Conservation (phyloP, 495 filamentous ascomycete species). For the Lasiosphaeria miniovina region DNA sequence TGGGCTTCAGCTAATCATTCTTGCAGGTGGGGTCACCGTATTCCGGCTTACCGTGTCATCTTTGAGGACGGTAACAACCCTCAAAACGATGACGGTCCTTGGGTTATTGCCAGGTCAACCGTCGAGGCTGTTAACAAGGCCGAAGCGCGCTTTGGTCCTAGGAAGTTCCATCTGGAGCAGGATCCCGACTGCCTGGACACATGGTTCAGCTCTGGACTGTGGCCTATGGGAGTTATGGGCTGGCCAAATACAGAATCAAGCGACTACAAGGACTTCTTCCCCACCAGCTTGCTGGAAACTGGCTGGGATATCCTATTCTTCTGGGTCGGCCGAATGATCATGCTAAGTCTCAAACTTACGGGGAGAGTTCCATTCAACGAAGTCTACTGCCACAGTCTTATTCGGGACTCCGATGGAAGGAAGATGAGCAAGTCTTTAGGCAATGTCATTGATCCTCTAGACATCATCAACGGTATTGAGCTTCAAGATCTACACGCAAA, state of each 20-base stretch:
- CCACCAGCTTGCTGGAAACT: constrained; percentile 72
- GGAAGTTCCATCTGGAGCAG: constrained; percentile 61
- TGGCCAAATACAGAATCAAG: constrained; percentile 65
- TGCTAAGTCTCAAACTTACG: constrained; percentile 73
- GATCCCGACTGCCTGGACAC: constrained; percentile 79
- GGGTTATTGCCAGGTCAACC: constrained; percentile 64
- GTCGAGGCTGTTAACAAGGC: constrained; percentile 32
- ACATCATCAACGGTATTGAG: constrained; percentile 72
- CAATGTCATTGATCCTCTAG: constrained; percentile 79
- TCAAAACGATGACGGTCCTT: constrained; percentile 51
- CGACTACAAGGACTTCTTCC: constrained; percentile 68
- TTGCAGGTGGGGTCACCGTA: constrained; percentile 67
- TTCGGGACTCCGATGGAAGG: constrained; percentile 73
- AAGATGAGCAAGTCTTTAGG: constrained; percentile 86
- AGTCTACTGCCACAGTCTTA: constrained; percentile 58
- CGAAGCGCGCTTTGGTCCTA: constrained; percentile 57
- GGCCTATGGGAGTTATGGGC: constrained; percentile 80
- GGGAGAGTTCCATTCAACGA: constrained; percentile 57
- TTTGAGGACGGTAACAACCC: constrained; percentile 60
- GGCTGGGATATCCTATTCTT: constrained; percentile 86
- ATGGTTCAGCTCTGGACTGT: constrained; percentile 79
- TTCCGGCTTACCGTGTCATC: constrained; percentile 69
- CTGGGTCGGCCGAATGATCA: constrained; percentile 84
- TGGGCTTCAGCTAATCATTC: too few relatives aligned
- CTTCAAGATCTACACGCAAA: constrained; percentile 68